phyloP scores from a whole-genome alignment of 768 basidiomycete genomes.

The Podaxis sp. region DNA sequence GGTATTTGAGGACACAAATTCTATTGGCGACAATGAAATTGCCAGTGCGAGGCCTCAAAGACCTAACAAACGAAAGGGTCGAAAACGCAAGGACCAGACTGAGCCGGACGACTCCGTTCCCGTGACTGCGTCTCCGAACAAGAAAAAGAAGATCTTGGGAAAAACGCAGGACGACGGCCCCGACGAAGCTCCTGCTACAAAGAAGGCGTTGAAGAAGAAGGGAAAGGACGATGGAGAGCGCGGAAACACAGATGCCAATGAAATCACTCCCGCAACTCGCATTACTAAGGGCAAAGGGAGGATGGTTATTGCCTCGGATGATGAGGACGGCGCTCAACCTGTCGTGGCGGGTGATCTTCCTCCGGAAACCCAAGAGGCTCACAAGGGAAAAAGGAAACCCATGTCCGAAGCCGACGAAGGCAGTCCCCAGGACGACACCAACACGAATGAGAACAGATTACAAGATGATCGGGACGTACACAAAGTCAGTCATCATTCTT shows the following conservation, averaged over 20 bases:
- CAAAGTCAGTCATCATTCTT: neutral
- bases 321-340: conserved; percentile 28
- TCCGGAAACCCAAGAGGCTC: neutral
- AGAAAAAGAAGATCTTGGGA: neutral
- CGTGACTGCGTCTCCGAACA: neutral
- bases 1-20: neutral
- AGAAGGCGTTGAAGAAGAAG: conserved; percentile 25
- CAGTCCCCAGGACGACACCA: conserved; percentile 13
- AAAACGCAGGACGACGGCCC: neutral
- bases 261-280: conserved; percentile 10
- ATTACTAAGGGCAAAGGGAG: conserved; percentile 24
- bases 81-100: neutral
- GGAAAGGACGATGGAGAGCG: conserved; percentile 29
- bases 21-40: no score
- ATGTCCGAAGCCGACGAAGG: conserved; percentile 17
- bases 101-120: neutral
- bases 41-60: neutral
- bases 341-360: conserved; percentile 1
- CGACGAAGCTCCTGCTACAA: neutral
- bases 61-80: neutral
- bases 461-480: conserved; percentile 4
- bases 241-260: conserved; percentile 20
- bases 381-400: neutral
- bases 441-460: conserved; percentile 17
- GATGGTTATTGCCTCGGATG: conserved; percentile 31